phyloP scores from a whole-genome alignment of 768 basidiomycete species.

The Lactifluus volemus region DNA sequence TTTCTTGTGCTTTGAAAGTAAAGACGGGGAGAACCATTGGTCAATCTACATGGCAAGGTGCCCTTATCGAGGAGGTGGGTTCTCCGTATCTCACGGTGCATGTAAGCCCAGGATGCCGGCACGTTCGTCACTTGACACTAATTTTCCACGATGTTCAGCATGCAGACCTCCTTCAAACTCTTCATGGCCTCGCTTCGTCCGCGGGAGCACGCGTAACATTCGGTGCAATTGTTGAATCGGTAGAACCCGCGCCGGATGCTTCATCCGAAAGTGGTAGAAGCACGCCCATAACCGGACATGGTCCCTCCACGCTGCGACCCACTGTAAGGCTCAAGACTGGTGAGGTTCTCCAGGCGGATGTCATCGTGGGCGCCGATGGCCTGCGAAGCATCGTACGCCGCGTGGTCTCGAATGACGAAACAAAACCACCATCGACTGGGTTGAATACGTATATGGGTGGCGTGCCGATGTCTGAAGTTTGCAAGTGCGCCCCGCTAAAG shows the following conservation, averaged over 20 bases:
- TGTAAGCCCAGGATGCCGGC: slow-evolving; percentile 5
- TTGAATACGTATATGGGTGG: slow-evolving; percentile 21
- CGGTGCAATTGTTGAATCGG: slow-evolving; percentile 9
- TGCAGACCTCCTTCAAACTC: slow-evolving; percentile 14
- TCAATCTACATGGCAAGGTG: slow-evolving; percentile 10
- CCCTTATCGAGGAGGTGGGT: slow-evolving; percentile 16
- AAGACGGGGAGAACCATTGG: slow-evolving; percentile 14
- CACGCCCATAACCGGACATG: slow-evolving; percentile 4
- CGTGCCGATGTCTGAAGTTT: slow-evolving; percentile 12
- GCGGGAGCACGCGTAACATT: slow-evolving; percentile 15
- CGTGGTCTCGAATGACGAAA: slow-evolving; percentile 25
- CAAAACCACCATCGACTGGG: slow-evolving; percentile 18
- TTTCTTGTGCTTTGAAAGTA: slow-evolving; percentile 9
- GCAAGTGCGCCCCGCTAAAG: slow-evolving; percentile 4
- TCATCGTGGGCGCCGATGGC: slow-evolving; percentile 26
- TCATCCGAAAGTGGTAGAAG: neutral
- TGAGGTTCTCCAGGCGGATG: slow-evolving; percentile 22
- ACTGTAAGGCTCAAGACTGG: slow-evolving; percentile 21
- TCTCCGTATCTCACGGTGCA: slow-evolving; percentile 15
- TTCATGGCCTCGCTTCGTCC: slow-evolving; percentile 11
- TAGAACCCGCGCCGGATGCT: slow-evolving; percentile 6
- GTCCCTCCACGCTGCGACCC: slow-evolving; percentile 12
- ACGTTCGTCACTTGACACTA: neutral
- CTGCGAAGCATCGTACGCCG: slow-evolving; percentile 20
- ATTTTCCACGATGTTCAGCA: slow-evolving; percentile 10